Conservation (phyloP, 2,329 filamentous ascomycete genomes). For the Hortaea sp. region DNA sequence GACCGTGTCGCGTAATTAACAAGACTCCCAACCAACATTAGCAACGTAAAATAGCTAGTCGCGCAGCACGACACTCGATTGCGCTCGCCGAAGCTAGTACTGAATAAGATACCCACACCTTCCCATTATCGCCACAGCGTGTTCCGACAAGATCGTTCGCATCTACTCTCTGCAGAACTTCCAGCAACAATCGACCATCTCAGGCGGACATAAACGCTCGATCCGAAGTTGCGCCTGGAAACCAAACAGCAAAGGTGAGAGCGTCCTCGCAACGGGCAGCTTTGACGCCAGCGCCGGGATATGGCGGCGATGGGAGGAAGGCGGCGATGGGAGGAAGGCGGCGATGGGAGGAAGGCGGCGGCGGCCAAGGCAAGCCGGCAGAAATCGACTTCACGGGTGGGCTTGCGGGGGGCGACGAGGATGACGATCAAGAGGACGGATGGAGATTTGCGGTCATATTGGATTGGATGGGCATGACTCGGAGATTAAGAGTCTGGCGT, state of each 20-base stretch:
- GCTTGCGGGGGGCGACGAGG: constrained; percentile 20
- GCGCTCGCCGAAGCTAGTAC: neutral
- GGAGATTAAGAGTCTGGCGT: constrained; percentile 75
- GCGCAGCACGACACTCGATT: too few species aligned
- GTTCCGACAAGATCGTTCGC: constrained; percentile 75
- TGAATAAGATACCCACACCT: constrained; percentile 58
- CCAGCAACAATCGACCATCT: constrained; percentile 65
- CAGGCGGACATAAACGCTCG: constrained; percentile 81
- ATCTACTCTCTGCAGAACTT: constrained; percentile 81
- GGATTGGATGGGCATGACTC: constrained; percentile 73
- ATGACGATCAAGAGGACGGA: constrained; percentile 55
- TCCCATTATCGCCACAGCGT: constrained; percentile 79
- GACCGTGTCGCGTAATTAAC: too few species aligned
- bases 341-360: neutral
- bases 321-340: neutral
- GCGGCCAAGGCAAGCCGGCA: constrained; percentile 11
- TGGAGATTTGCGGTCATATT: constrained; percentile 90
- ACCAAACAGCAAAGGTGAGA: constrained; percentile 52
- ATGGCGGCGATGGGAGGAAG: constrained; percentile 56
- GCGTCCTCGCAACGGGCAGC: constrained; percentile 80
- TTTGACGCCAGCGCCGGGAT: constrained; percentile 85
- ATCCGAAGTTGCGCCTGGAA: constrained; percentile 87
- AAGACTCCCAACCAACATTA: too few species aligned
- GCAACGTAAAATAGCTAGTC: too few species aligned
- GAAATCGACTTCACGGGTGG: constrained; percentile 26